Evolutionary conservation across 2,329 filamentous ascomycete genomes (phyloP).

Genomic region (Talaromyces pinophilus): DNA sequence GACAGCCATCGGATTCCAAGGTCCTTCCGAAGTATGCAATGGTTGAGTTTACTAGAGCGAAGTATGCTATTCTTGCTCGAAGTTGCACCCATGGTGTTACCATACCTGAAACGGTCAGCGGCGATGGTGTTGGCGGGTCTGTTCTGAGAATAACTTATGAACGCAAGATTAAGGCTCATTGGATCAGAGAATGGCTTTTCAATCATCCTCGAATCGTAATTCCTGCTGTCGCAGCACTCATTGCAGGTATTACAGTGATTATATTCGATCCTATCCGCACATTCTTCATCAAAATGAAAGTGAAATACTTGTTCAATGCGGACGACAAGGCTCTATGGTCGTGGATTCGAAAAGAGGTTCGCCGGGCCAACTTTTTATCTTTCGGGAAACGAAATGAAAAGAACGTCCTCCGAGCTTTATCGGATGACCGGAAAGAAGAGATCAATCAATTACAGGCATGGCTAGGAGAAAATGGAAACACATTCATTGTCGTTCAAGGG

Average conservation of each 20-base stretch:
- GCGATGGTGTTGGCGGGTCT: conserved; percentile 75
- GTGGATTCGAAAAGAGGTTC: conserved; percentile 73
- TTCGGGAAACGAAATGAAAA: conserved; percentile 56
- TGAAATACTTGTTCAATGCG: conserved; percentile 74
- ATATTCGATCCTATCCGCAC: conserved; percentile 94
- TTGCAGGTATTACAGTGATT: conserved; percentile 80
- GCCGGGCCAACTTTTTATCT: conserved; percentile 48
- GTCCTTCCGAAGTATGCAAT: conserved; percentile 76
- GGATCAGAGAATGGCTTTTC: conserved; percentile 83
- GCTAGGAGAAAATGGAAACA: conserved; percentile 85
- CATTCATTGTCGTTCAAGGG: conserved; percentile 91
- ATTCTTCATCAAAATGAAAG: conserved; percentile 86
- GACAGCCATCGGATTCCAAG: conserved; percentile 84
- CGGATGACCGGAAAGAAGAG: conserved; percentile 79
- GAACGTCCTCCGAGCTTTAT: conserved; percentile 74
- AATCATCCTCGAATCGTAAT: conserved; percentile 86
- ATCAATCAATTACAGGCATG: conserved; percentile 82
- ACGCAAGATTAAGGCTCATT: conserved; percentile 71
- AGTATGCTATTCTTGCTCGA: conserved; percentile 81
- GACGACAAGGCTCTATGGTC: conserved; percentile 72
- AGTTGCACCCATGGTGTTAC: conserved; percentile 89
- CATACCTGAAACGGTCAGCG: conserved; percentile 62
- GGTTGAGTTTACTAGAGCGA: conserved; percentile 71
- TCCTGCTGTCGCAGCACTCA: conserved; percentile 74
- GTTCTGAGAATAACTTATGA: conserved; percentile 81